Evolutionary conservation across 2,329 filamentous ascomycete species (phyloP).

Genomic region (Colletotrichum sp.): DNA sequence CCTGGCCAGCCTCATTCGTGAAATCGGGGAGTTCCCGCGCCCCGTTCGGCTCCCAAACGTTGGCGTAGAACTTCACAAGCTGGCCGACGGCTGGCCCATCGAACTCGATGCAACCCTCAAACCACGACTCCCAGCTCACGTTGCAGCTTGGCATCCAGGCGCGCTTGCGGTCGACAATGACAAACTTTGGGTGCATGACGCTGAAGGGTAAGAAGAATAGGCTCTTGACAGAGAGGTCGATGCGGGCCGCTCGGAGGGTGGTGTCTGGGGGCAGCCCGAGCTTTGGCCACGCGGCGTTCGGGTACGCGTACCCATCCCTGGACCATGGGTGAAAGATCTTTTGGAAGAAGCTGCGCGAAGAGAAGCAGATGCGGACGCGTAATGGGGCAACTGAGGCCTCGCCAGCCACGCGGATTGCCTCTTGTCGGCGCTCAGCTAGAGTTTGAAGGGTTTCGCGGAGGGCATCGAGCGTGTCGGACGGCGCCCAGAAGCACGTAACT

Average conservation of each 20-base stretch:
- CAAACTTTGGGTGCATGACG: slow-evolving; percentile 88
- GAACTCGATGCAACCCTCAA: slow-evolving; percentile 77
- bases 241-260: slow-evolving; percentile 56
- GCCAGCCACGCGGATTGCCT: slow-evolving; percentile 35
- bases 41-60: slow-evolving; percentile 63
- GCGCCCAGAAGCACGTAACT: slow-evolving; percentile 84
- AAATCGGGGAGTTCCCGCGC: neutral
- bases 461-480: slow-evolving; percentile 63
- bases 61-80: slow-evolving; percentile 70
- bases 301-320: slow-evolving; percentile 65
- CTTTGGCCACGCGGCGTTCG: slow-evolving; percentile 61
- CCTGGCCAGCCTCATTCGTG: neutral
- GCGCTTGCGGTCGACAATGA: slow-evolving; percentile 71
- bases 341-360: slow-evolving; percentile 73
- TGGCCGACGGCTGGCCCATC: slow-evolving; percentile 64
- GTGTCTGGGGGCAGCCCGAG: slow-evolving; percentile 68
- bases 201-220: slow-evolving; percentile 82
- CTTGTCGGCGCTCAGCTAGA: slow-evolving; percentile 57
- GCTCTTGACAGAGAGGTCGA: slow-evolving; percentile 76
- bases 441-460: slow-evolving; percentile 62
- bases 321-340: slow-evolving; percentile 77
- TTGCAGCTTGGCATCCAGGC: slow-evolving; percentile 83
- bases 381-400: slow-evolving; percentile 39
- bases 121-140: slow-evolving; percentile 87
- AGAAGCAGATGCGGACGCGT: slow-evolving; percentile 76